Evolutionary conservation across 2,329 filamentous ascomycete genomes (phyloP).

Genomic region (Bertia moriformis): DNA sequence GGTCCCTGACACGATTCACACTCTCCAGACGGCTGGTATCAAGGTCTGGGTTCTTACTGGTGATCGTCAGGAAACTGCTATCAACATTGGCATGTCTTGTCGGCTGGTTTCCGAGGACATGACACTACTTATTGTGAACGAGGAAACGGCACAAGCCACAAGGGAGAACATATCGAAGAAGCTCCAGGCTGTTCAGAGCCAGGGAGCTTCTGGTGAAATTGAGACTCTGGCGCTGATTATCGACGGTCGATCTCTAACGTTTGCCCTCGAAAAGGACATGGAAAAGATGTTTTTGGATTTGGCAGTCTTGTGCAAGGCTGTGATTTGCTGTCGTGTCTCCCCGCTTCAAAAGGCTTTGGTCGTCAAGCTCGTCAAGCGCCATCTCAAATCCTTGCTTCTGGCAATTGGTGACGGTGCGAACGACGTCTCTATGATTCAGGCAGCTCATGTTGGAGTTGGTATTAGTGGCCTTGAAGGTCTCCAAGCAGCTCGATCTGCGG

Average conservation of each 20-base stretch:
- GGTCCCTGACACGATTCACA: constrained; percentile 95
- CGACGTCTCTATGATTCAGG: constrained; percentile 99
- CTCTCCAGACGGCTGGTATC: constrained; percentile 87
- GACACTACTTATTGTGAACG: constrained; percentile 92
- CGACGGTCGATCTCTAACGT: constrained; percentile 90
- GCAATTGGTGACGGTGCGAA: constrained; percentile 97
- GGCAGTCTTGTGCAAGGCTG: constrained; percentile 93
- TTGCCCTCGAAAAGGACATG: constrained; percentile 79
- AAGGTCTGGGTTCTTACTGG: constrained; percentile 98
- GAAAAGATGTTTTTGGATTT: constrained; percentile 89
- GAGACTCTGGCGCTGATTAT: constrained; percentile 86
- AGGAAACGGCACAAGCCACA: constrained; percentile 66
- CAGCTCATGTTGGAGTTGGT: constrained; percentile 91
- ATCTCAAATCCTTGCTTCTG: constrained; percentile 74
- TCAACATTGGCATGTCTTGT: constrained; percentile 99
- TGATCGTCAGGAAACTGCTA: constrained; percentile 94
- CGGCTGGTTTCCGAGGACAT: constrained; percentile 97
- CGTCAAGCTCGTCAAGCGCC: constrained; percentile 91
- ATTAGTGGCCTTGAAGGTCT: constrained; percentile 95
- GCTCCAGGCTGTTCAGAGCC: constrained; percentile 73
- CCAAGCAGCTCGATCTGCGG: constrained; percentile 86
- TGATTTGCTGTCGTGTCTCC: constrained; percentile 89
- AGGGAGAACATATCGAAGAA: constrained; percentile 88
- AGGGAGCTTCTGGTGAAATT: constrained; percentile 64
- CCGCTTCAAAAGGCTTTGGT: constrained; percentile 93